Evolutionary conservation across 2,329 filamentous ascomycete genomes (phyloP), one percentile per base, ranked within the genome.

Genomic region (Colletotrichum abscissum): DNA sequence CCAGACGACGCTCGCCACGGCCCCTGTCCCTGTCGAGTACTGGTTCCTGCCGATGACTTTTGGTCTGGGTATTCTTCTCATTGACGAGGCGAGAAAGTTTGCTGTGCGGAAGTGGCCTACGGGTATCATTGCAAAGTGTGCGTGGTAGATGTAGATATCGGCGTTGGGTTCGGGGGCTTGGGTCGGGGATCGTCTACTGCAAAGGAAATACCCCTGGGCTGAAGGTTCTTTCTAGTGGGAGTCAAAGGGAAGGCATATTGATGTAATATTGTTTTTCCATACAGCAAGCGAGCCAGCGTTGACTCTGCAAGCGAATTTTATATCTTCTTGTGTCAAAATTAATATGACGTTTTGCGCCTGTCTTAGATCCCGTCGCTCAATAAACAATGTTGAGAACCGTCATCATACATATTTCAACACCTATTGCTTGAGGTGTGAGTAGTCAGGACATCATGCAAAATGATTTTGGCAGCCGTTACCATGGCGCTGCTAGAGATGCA

Each of bases 1-100:
- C 35, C 92, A 94, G 79, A 78, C 80, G 1, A 86, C 89, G 1
- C 83, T 95, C 1, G 87, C 82, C 22, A 95, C 92, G 0, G 87
- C 89, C 0, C 79, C 83, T 0, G 90, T 95, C 0, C 92, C 93
- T 0, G 90, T 91, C 0, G 93, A 93, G 80, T 86, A 95, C 78
- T 96, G 92, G 89, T 95, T 96, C 80, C 79, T 96, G 63, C 93
- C 94, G 0, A 91, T 93, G 79, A 88, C 91, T 0, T 95, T 95
- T 80, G 94, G 93, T 0, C 71, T 89, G 52, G 87, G 86, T 0
- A 84, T 90, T 7, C 76, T 90, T 42, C 71, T 81, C 33, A 85
- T 89, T 79, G 87, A 89, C 77, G 88, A 90, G 81, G 76, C 87
- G 7, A 82, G 88, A 46, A 90, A 90, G 79, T 76, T 86, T 28